A percentile compares a stretch with the other conserved stretches of the same genome.
Evolutionary conservation across 2,329 filamentous ascomycete genomes (phyloP).

Genomic region (Fusarium irregulare): DNA sequence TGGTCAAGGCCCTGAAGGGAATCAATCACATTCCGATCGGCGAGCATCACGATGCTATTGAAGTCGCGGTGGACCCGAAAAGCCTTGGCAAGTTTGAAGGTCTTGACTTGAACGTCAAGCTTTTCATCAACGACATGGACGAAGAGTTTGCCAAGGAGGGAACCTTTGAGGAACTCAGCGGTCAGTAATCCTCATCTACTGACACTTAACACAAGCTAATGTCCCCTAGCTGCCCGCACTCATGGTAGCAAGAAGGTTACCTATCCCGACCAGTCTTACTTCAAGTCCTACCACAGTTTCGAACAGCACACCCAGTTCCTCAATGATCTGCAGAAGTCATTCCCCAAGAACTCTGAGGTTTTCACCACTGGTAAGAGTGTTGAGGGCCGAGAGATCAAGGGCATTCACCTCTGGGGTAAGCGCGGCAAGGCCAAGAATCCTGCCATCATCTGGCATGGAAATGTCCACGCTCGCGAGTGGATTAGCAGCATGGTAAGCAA

Average conservation of each 20-base stretch:
- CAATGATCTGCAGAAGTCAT: slow-evolving; percentile 55
- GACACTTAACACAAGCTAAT: neutral
- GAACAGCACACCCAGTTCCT: slow-evolving; percentile 63
- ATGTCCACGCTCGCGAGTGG: slow-evolving; percentile 71
- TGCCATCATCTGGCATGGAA: slow-evolving; percentile 67
- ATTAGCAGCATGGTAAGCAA: slow-evolving; percentile 62
- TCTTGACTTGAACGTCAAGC: slow-evolving; percentile 38
- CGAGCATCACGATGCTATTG: slow-evolving; percentile 35
- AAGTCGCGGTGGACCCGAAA: slow-evolving; percentile 44
- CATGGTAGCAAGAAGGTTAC: neutral
- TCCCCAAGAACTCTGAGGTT: slow-evolving; percentile 60
- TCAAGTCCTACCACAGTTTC: slow-evolving; percentile 65
- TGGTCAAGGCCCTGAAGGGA: slow-evolving; percentile 26
- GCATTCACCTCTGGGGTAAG: slow-evolving; percentile 66
- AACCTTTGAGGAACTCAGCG: neutral
- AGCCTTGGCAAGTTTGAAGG: slow-evolving; percentile 37
- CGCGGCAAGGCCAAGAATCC: slow-evolving; percentile 59
- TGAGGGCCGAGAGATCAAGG: slow-evolving; percentile 66
- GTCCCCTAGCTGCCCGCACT: neutral
- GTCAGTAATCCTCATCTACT: accelerated
- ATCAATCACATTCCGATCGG: slow-evolving; percentile 43
- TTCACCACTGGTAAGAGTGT: slow-evolving; percentile 61
- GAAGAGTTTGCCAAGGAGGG: slow-evolving; percentile 43
- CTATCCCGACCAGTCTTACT: slow-evolving; percentile 54
- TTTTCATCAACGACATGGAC: slow-evolving; percentile 44